Percentiles rank a stretch among this genome's conserved stretches.
These are phyloP conservation scores for Tylopilus balloui DNA, from an alignment of 768 basidiomycete genomes.

Conservation along the genomic window DNA sequence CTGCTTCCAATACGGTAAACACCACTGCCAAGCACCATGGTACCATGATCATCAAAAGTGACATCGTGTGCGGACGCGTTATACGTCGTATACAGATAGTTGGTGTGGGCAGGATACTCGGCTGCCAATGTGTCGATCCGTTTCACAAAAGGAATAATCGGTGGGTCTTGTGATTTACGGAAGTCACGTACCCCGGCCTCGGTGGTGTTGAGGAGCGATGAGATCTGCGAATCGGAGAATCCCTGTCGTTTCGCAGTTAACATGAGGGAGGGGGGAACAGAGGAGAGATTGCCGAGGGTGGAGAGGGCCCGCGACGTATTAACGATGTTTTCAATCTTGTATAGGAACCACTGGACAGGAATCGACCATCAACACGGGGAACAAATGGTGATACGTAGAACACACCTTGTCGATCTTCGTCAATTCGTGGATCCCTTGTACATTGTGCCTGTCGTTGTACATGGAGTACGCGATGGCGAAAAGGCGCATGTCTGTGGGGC, in stretches of 20 bases:
- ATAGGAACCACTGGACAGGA: constrained; percentile 79
- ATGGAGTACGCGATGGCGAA: constrained; percentile 98
- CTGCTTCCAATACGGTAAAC: constrained; percentile 98
- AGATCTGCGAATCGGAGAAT: constrained; percentile 91
- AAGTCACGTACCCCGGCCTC: constrained; percentile 79
- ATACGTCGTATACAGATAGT: constrained; percentile 99
- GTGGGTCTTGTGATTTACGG: constrained; percentile 70
- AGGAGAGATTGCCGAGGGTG: constrained; percentile 61
- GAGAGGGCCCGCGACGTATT: constrained; percentile 76
- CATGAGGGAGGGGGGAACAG: constrained; percentile 74
- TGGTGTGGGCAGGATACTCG: constrained; percentile 97
- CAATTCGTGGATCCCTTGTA: constrained; percentile 85
- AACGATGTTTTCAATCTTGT: constrained; percentile 99
- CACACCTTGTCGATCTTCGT: constrained; percentile 96
- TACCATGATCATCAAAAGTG: constrained; percentile 92
- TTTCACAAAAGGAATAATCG: constrained; percentile 94
- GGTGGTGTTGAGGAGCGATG: constrained; percentile 65
- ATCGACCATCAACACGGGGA: not conserved
- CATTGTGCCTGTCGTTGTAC: constrained; percentile 87
- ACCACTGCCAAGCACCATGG: constrained; percentile 98
- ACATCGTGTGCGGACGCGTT: constrained; percentile 96
- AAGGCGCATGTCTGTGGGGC: constrained; percentile 92
- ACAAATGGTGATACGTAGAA: not conserved
- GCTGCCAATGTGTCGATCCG: constrained; percentile 98
- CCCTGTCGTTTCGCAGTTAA: constrained; percentile 88